These are phyloP conservation scores for Mortierella sp. DNA, from an alignment of 371 early-diverging fungal species.

Conservation along the genomic window DNA sequence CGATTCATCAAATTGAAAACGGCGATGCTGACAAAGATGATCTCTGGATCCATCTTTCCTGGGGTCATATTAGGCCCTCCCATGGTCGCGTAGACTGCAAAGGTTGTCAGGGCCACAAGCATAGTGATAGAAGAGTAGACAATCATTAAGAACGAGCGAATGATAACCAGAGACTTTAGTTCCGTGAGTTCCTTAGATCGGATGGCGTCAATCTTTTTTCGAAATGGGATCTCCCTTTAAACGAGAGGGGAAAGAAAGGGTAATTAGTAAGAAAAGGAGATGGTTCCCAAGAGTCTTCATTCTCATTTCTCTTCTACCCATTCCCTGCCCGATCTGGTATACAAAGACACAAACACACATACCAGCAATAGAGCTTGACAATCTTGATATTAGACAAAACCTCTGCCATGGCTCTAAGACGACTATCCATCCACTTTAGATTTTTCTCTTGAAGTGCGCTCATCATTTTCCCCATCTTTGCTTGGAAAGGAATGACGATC, in stretches of 20 bases:
- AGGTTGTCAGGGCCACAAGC: slow-evolving; percentile 76
- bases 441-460: slow-evolving; percentile 53
- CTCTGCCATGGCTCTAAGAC: slow-evolving; percentile 54
- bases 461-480: slow-evolving; percentile 56
- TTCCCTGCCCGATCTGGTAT: slow-evolving; percentile 30
- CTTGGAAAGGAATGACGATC: slow-evolving; percentile 57
- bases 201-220: slow-evolving; percentile 30
- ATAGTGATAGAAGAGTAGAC: slow-evolving; percentile 56
- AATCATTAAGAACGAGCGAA: slow-evolving; percentile 21
- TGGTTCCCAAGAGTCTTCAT: slow-evolving; percentile 88
- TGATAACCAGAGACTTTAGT: slow-evolving; percentile 62
- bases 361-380: slow-evolving; percentile 66
- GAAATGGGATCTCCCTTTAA: slow-evolving; percentile 56
- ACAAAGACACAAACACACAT: slow-evolving; percentile 56
- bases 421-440: slow-evolving; percentile 50
- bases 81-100: slow-evolving; percentile 86
- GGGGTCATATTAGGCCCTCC: slow-evolving; percentile 73
- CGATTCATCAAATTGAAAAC: slow-evolving; percentile 92
- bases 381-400: slow-evolving; percentile 54
- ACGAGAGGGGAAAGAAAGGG: not conserved
- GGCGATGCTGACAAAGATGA: slow-evolving; percentile 89
- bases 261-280: too few species aligned
- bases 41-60: slow-evolving; percentile 67
- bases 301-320: slow-evolving; percentile 69
- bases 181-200: slow-evolving; percentile 70